Conservation (phyloP, 176 grass and related monocot genomes). For the Coix lacrymajobi region DNA sequence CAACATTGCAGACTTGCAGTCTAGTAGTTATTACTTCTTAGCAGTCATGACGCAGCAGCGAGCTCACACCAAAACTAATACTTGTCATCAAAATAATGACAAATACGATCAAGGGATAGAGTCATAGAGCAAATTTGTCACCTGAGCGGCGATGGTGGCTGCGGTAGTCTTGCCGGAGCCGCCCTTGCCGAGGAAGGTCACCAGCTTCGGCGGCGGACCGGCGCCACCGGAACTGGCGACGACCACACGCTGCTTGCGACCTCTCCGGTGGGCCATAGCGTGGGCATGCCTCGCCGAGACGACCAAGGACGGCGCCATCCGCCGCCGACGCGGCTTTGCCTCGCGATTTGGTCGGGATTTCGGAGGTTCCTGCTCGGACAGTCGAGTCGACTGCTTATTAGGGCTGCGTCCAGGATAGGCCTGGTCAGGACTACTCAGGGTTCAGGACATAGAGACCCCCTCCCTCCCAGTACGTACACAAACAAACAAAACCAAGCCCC, state of each 20-base stretch:
- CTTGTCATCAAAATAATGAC: not conserved
- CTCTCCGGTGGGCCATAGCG: slow-evolving; percentile 1
- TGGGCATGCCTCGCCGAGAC: slow-evolving; percentile 23
- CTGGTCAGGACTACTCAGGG: no score
- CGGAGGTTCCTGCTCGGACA: not conserved
- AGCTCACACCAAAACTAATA: not conserved
- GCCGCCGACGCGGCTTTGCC: not conserved
- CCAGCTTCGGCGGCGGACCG: slow-evolving; percentile 52
- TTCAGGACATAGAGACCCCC: not conserved
- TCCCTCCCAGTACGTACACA: not conserved
- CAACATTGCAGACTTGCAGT: not conserved
- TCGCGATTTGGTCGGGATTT: not conserved
- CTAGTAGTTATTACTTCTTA: not conserved
- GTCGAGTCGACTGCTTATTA: not conserved
- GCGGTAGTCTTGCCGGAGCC: slow-evolving; percentile 88
- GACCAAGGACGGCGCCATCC: slow-evolving; percentile 24
- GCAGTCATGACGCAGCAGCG: not conserved
- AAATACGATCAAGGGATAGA: not conserved
- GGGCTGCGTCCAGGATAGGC: no score
- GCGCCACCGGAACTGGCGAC: slow-evolving; percentile 21
- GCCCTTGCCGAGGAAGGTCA: slow-evolving; percentile 91
- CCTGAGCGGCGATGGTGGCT: slow-evolving; percentile 69
- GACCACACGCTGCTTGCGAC: slow-evolving; percentile 18
- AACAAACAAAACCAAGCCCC: not conserved
- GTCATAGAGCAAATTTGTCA: not conserved